Evolutionary conservation across 1,284 basidiomycete species (phyloP).

Genomic region (Lentinula novae-zelandiae): DNA sequence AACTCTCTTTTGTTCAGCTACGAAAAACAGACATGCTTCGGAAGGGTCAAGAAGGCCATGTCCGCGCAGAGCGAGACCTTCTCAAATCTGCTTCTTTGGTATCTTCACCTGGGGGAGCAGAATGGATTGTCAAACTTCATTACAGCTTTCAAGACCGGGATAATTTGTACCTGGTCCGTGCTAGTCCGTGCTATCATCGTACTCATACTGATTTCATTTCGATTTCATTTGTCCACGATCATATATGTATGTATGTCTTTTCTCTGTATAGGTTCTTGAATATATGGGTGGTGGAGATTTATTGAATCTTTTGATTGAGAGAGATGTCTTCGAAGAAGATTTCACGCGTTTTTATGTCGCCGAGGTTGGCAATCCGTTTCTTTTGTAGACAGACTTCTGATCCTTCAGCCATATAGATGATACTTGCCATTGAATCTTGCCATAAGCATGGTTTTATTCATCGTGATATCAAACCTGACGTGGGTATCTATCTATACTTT

Average conservation of each 20-base stretch:
- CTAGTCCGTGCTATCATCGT: neutral
- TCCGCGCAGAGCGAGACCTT: constrained; percentile 87
- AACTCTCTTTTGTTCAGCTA: constrained; percentile 48
- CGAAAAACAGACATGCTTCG: constrained; percentile 96
- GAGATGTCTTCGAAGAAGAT: constrained; percentile 90
- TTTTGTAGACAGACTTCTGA: constrained; percentile 14
- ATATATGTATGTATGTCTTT: constrained; percentile 29
- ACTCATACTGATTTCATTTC: constrained; percentile 41
- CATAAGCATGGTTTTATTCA: constrained; percentile 96
- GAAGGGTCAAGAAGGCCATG: constrained; percentile 97
- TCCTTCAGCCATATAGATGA: constrained; percentile 59
- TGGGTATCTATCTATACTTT: constrained; percentile 35
- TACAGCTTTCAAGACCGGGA: constrained; percentile 93
- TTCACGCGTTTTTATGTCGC: constrained; percentile 95
- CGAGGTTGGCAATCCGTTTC: constrained; percentile 52
- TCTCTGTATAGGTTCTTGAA: constrained; percentile 70
- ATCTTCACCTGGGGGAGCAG: constrained; percentile 63
- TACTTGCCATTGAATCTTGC: constrained; percentile 92
- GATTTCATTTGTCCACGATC: constrained; percentile 44
- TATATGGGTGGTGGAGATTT: constrained; percentile 97
- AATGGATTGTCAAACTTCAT: constrained; percentile 92
- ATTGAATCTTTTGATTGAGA: constrained; percentile 91
- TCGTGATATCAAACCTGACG: constrained; percentile 94
- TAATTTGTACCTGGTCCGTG: constrained; percentile 85
- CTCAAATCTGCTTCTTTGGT: constrained; percentile 78